Evolutionary conservation across 2,329 filamentous ascomycete genomes (phyloP), one percentile per base, ranked within the genome.

Genomic region (Pestalotiopsis sp.): DNA sequence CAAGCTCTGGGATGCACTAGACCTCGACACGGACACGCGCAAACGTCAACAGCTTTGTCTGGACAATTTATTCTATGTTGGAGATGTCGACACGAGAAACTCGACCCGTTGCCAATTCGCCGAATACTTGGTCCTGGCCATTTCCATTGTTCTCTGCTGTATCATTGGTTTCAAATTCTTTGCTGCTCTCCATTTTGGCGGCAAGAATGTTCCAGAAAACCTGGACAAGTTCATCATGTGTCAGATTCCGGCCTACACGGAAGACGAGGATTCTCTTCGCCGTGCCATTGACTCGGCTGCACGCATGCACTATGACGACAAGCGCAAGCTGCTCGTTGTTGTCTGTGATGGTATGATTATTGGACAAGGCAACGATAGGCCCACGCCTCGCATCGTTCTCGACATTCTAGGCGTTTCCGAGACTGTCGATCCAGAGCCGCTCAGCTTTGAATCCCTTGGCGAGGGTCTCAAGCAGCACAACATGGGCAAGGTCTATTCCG

Each of bases 311-410:
- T 99, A 99, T 78, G 96, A 99, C 76, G 95, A 99, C 79, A 99
- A 99, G 85, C 93, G 96, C 77, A 99, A 99, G 85, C 87, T 99
- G 13, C 85, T 99, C 31, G 90, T 97, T 73, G 87, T 99, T 70
- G 86, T 99, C 72, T 99, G 96, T 77, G 96, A 99, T 77, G 96
- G 96, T 82, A 98, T 99, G 95, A 99, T 99, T 84, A 97, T 99
- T 73, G 96, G 96, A 76, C 95, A 98, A 83, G 96, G 96, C 77
- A 99, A 99, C 81, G 96, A 99, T 79, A 90, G 94, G 70, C 94
- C 96, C 6, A 99, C 96, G 0, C 96, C 96, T 58, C 91, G 95
- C 70, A 99, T 99, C 73, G 95, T 99, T 27, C 87, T 99, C 67
- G 96, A 99, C 76, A 99, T 99, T 84, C 87, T 99, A 5, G 96